Conservation (phyloP, 169 alveolate genomes). For the Perkinsus chesapeaki region DNA sequence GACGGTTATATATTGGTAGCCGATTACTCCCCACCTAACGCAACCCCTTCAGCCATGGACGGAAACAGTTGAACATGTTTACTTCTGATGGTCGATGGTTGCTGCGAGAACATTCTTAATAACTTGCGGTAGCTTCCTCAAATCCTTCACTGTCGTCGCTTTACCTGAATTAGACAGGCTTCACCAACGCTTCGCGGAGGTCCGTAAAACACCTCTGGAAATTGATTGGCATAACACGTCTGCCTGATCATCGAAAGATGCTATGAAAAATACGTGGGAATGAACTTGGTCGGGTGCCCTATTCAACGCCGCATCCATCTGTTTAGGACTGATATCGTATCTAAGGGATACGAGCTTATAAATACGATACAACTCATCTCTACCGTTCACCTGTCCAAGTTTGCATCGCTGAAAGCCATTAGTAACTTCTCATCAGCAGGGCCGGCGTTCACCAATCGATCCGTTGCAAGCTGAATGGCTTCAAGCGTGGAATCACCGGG, state of each 20-base stretch:
- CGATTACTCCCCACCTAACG: too few relatives aligned
- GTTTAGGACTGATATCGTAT: background rate
- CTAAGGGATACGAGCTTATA: background rate
- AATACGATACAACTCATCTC: background rate
- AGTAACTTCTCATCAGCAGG: background rate
- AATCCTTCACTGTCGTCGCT: background rate
- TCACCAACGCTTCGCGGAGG: background rate
- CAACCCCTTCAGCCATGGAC: too few relatives aligned
- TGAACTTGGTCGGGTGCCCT: background rate
- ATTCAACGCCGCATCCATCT: background rate
- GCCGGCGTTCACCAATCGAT: background rate
- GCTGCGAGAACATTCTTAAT: background rate
- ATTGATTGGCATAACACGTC: background rate
- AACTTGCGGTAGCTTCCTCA: background rate
- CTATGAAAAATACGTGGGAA: background rate
- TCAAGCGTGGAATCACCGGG: background rate
- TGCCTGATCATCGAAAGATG: background rate
- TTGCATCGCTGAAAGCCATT: background rate
- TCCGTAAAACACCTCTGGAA: background rate
- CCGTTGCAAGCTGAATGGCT: background rate
- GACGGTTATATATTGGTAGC: too few relatives aligned
- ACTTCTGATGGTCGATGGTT: background rate
- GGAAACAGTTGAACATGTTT: too few relatives aligned
- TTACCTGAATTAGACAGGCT: background rate
- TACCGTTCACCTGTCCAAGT: background rate